Base-by-base conservation (phyloP, 352 stramenopile species). In the Globisporangium iwayamae region DNA sequence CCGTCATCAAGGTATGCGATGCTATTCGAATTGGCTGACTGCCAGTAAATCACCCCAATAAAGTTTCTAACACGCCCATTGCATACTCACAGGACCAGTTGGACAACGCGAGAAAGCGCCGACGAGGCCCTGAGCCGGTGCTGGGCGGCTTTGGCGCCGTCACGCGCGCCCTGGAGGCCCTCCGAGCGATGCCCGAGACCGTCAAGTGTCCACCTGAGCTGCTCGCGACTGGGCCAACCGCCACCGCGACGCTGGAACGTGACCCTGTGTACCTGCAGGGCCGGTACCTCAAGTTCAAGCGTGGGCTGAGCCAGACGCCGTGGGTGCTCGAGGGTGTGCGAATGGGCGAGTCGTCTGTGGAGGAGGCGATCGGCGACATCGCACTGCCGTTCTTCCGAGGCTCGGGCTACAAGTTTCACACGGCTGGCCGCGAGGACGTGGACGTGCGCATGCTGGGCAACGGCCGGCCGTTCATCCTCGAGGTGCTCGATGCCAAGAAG, bases 391-490 rank as follows among this genome's bases (percentile, higher is more conserved):
- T 83, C 54, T 91, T 93, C 58, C 61, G 83, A 3, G 83, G 81
- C 10, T 66, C 73, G 43, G 68, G 79, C 46, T 94, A 93, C 75
- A 99, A 99, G 69, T 99, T 99, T 62, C 95, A 98, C 81, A 97
- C 93, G 1, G 96, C 94, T 7, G 97, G 97, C 22, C 88, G 97
- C 57, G 97, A 99, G 79, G 97, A 99, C 75, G 91, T 98, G 45
- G 96, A 99, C 72, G 97, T 99, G 36, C 81, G 96, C 43, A 99
- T 99, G 97, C 74, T 99, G 13, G 83, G 97, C 55, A 96, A 96
- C 45, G 94, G 94, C 54, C 85, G 94, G 1, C 94, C 93, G 16
- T 98, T 98, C 66, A 96, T 96, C 59, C 75, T 96, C 47, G 87
- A 96, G 68, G 73, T 96, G 16, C 67, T 93, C 8, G 84, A 96